A percentile compares a stretch with the other conserved stretches of the same genome.
Conservation (phyloP, 371 early-diverging fungal genomes). For the Mucor mucedo region DNA sequence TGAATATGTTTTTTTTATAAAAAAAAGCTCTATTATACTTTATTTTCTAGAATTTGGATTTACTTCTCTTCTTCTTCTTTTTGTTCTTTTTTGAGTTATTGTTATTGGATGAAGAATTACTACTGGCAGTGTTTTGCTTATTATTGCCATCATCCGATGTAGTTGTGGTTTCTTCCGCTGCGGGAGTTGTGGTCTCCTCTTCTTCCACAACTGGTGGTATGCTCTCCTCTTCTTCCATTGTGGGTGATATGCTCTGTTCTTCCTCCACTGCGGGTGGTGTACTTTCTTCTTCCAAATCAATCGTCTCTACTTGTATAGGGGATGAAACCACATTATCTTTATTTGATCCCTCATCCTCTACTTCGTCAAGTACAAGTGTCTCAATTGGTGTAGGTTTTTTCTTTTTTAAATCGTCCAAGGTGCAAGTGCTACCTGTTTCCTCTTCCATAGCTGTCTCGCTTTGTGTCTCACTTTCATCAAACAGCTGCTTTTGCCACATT, state of each 20-base stretch:
- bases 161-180: too few relatives aligned
- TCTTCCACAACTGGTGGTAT: too few relatives aligned
- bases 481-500: slow-evolving; percentile 86
- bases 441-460: slow-evolving; percentile 6
- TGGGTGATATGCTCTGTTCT: neutral
- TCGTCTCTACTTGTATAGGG: neutral
- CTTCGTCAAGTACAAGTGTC: neutral
- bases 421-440: neutral
- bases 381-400: neutral
- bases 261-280: neutral
- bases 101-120: neutral
- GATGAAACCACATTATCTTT: neutral
- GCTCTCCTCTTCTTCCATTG: neutral
- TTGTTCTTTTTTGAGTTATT: neutral
- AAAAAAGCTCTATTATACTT: neutral
- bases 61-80: slow-evolving; percentile 1
- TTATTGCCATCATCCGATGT: neutral
- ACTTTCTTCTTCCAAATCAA: neutral
- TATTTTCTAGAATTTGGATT: neutral
- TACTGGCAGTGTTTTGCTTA: neutral
- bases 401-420: neutral
- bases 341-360: neutral
- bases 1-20: neutral
- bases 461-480: slow-evolving; percentile 51
- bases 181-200: too few relatives aligned